phyloP scores from a whole-genome alignment of 306 rosid genomes.

The Canavalia ensiformis region DNA sequence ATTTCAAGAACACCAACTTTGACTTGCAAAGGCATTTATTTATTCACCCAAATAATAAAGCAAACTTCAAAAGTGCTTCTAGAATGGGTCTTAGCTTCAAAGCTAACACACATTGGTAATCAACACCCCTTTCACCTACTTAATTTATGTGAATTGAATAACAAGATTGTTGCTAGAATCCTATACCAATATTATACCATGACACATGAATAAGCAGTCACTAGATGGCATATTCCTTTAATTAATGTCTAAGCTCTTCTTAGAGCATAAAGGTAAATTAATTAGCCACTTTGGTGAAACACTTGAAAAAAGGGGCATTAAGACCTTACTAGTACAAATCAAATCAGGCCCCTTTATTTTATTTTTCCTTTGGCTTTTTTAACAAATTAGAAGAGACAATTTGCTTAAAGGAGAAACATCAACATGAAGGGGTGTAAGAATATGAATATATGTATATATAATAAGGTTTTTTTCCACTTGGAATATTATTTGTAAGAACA shows the following conservation, averaged over 20 bases:
- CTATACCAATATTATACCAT: background rate
- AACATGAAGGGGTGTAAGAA: background rate
- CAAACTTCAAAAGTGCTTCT: conserved; percentile 15
- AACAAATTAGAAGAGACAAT: background rate
- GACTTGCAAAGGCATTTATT: conserved; percentile 1
- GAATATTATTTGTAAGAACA: conserved; percentile 39
- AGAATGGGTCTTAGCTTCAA: background rate
- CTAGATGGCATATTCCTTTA: background rate
- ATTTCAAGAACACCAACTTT: conserved; percentile 33
- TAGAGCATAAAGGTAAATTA: background rate
- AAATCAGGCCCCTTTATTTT: too few relatives aligned
- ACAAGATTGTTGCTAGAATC: conserved; percentile 34
- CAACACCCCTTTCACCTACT: background rate
- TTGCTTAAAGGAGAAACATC: background rate
- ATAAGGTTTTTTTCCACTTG: conserved; percentile 27
- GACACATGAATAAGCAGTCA: conserved; percentile 20
- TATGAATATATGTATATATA: conserved; percentile 1
- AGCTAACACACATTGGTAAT: background rate
- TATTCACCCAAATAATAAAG: background rate
- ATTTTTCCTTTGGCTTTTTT: too few relatives aligned
- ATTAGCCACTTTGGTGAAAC: conserved; percentile 11
- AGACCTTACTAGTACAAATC: too few relatives aligned
- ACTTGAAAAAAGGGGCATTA: conserved; percentile 23
- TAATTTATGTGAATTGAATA: background rate
- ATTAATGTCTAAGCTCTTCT: too few relatives aligned